phyloP scores from a whole-genome alignment of 306 rosid species.

The Abrus pulchellus region DNA sequence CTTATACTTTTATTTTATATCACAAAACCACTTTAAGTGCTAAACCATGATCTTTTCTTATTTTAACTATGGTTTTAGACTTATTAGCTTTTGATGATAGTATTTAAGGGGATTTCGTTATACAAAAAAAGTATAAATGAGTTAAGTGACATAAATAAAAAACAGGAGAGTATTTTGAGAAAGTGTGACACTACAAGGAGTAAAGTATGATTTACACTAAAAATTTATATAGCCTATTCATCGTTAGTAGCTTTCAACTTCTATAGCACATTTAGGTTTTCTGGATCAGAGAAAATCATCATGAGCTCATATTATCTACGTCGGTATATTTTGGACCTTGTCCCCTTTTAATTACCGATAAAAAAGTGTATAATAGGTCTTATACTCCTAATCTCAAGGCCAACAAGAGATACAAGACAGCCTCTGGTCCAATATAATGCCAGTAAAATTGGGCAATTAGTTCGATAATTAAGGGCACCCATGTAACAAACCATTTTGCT shows the following conservation, averaged over 20 bases:
- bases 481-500: constrained; percentile 5
- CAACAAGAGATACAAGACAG: background rate
- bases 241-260: background rate
- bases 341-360: too few species aligned
- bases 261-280: background rate
- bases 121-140: background rate
- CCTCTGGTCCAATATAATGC: background rate
- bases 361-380: background rate
- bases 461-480: background rate
- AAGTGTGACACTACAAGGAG: background rate
- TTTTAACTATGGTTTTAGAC: too few species aligned
- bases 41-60: background rate
- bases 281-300: background rate
- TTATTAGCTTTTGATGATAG: too few species aligned
- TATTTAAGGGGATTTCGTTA: background rate
- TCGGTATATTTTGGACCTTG: background rate
- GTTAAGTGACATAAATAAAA: too few species aligned
- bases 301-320: background rate
- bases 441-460: background rate
- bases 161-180: background rate
- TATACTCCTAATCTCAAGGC: constrained; percentile 8
- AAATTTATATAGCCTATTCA: constrained; percentile 11
- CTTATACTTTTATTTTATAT: background rate
- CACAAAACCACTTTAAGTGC: background rate
- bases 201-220: background rate